phyloP scores from a whole-genome alignment of 345 rosid species.

The Pelargonium nanum region DNA sequence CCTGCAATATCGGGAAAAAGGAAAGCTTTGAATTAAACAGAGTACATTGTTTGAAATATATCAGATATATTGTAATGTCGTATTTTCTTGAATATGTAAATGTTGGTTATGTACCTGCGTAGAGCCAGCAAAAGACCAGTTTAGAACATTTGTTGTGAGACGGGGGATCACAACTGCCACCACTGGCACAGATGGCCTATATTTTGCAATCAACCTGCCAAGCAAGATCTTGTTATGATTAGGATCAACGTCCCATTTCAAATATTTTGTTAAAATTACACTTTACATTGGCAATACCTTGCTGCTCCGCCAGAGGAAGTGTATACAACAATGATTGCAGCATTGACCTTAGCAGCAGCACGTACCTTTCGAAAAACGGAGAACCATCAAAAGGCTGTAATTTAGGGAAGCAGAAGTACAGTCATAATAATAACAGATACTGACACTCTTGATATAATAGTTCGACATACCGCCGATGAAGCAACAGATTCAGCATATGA shows the following conservation, averaged over 20 bases:
- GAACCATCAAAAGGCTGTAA: not conserved
- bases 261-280: too few species aligned
- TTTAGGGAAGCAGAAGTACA: not conserved
- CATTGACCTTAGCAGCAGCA: slow-evolving; percentile 37
- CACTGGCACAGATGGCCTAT: slow-evolving; percentile 17
- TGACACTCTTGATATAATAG: too few species aligned
- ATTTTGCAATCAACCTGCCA: slow-evolving; percentile 18
- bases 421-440: not conserved
- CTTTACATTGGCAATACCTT: slow-evolving; percentile 13
- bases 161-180: slow-evolving; percentile 19
- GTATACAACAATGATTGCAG: slow-evolving; percentile 32
- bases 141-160: slow-evolving; percentile 14
- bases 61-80: not conserved
- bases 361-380: slow-evolving; percentile 22
- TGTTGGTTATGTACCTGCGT: slow-evolving; percentile 4
- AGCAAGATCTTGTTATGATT: not conserved
- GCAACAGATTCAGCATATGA: slow-evolving; percentile 32
- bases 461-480: slow-evolving; percentile 29
- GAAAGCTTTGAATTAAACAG: not conserved
- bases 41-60: too few species aligned
- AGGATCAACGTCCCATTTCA: not conserved
- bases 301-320: slow-evolving; percentile 40
- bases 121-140: slow-evolving; percentile 17
- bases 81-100: not conserved
- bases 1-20: slow-evolving; percentile 8